Base-by-base conservation (phyloP, 805 yeast species). In the Candida broadrunensis region DNA sequence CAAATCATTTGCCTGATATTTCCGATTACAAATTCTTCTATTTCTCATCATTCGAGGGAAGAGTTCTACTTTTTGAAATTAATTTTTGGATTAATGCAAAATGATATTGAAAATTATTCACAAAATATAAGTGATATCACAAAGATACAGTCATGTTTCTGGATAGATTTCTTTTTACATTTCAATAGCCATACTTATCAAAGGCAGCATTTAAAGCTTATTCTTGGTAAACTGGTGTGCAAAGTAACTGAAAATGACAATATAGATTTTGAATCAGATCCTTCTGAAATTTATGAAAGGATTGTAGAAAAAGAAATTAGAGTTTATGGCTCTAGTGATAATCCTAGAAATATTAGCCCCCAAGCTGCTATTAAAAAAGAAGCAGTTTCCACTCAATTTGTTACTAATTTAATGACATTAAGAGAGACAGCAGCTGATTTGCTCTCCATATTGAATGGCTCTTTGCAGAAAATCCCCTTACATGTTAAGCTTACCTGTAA, bases 191-290 rank as follows among this genome's bases (percentile, higher is more conserved):
- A 67, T 43, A 70, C 78, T 3, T 71, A 67, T 39, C 81, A 78
- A 49, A 61, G 83, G 45, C 65, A 63, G 32, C 60, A 66, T 39
- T 59, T 72, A 42, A 77, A 75, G 46, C 43, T 50, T 8, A 19
- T 73, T 2, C 47, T 75, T 17, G 73, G 78, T 12, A 63, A 60
- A 27, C 47, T 63, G 2, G 61, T 78, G 0, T 44, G 55, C 29
- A 51, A 58, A 23, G 56, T 78, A 9, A 55, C 73, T 14, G 70
- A 75, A 19, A 73, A 73, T 48, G 75, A 70, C 16, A 77, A 72
- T 24, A 57, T 82, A 9, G 81, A 82, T 41, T 79, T 88, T 48
- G 97, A 90, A 55, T 80, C 90, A 41, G 87, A 89, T 57, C 98
- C 98, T 2, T 57, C 77, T 2, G 61, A 64, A 13, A 82, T 86